A percentile compares a stretch with the other conserved stretches of the same genome.
phyloP scores from a whole-genome alignment of 2,329 filamentous ascomycete genomes.

The Fusarium sp. region DNA sequence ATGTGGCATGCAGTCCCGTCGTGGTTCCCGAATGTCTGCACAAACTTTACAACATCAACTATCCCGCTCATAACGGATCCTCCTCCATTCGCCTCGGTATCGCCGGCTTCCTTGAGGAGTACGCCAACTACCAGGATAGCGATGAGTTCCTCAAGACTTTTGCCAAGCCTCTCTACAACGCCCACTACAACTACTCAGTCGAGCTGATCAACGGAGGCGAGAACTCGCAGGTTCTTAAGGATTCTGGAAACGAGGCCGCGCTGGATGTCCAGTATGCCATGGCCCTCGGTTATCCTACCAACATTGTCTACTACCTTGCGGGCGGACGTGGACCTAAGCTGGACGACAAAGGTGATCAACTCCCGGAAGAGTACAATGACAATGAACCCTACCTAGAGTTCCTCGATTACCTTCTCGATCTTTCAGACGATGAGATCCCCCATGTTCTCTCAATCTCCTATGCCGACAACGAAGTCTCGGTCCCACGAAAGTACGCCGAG shows the following conservation, averaged over 20 bases:
- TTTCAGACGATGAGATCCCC: constrained; percentile 58
- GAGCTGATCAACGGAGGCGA: constrained; percentile 55
- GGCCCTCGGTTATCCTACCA: constrained; percentile 56
- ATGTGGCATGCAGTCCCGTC: constrained; percentile 45
- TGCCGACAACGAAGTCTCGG: constrained; percentile 66
- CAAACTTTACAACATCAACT: constrained; percentile 58
- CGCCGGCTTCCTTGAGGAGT: constrained; percentile 62
- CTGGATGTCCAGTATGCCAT: constrained; percentile 62
- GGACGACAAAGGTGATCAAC: constrained; percentile 49
- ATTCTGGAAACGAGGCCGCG: constrained; percentile 57
- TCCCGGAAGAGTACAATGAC: constrained; percentile 45
- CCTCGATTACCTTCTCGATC: constrained; percentile 60
- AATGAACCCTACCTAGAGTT: constrained; percentile 70
- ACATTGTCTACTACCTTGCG: constrained; percentile 57
- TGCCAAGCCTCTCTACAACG: constrained; percentile 49
- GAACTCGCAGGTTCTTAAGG: constrained; percentile 53
- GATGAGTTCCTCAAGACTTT: constrained; percentile 50
- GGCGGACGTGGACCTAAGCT: constrained; percentile 57
- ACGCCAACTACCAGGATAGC: constrained; percentile 57
- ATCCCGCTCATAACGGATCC: constrained; percentile 40
- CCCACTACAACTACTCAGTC: constrained; percentile 53
- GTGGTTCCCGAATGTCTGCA: constrained; percentile 55
- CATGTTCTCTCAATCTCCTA: constrained; percentile 69
- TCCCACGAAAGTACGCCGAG: constrained; percentile 62
- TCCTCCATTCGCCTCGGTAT: constrained; percentile 56